Conservation (phyloP, 352 stramenopile species). For the Bremia lactucae region DNA sequence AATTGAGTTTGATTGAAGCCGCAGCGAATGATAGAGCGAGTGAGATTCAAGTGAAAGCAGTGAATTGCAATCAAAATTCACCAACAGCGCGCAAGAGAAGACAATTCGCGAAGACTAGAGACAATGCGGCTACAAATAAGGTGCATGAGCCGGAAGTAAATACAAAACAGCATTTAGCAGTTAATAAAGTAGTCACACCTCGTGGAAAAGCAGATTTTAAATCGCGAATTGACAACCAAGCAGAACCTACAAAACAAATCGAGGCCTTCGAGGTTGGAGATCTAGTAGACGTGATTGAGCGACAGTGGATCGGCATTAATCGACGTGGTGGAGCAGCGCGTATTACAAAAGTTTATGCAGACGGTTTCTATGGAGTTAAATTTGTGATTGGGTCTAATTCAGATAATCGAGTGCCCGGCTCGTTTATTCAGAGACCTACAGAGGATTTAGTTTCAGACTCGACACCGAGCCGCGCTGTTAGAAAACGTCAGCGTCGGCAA, state of each 20-base stretch:
- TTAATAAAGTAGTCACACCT: neutral
- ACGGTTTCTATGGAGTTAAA: slow-evolving; percentile 49
- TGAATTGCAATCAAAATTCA: slow-evolving; percentile 1
- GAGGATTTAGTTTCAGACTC: slow-evolving; percentile 30
- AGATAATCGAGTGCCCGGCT: slow-evolving; percentile 25
- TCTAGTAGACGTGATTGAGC: slow-evolving; percentile 77
- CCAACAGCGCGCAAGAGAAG: slow-evolving; percentile 10
- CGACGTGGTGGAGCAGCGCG: slow-evolving; percentile 80
- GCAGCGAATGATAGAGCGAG: neutral
- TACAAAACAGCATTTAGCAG: slow-evolving; percentile 2
- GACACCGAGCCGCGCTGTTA: slow-evolving; percentile 28
- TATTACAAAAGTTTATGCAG: slow-evolving; percentile 54
- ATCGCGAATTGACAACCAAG: slow-evolving; percentile 10
- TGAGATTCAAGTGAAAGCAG: slow-evolving; percentile 2
- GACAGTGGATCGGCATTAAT: slow-evolving; percentile 89
- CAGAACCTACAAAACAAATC: slow-evolving; percentile 8
- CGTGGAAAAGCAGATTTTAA: too few relatives aligned
- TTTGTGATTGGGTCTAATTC: slow-evolving; percentile 33
- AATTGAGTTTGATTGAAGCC: neutral
- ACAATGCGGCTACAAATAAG: neutral
- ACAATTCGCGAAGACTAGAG: slow-evolving; percentile 5
- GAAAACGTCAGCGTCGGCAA: slow-evolving; percentile 19
- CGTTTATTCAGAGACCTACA: slow-evolving; percentile 28
- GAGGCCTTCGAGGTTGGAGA: slow-evolving; percentile 46
- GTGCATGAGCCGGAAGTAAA: neutral